phyloP scores from a whole-genome alignment of 257 asterid genomes.

The Ehretia macrophylla region DNA sequence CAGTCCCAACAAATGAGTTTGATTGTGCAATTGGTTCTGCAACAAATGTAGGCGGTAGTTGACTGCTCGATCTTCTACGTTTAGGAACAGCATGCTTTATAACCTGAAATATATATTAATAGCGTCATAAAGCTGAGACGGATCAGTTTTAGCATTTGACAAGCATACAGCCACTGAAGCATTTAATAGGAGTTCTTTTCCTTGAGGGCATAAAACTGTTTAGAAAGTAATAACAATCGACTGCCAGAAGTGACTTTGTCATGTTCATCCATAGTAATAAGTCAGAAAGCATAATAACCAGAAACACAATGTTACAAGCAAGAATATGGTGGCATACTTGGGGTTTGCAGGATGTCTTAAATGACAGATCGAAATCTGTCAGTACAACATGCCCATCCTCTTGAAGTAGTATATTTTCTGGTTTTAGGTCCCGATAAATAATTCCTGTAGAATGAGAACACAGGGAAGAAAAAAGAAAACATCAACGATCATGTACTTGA shows the following conservation, averaged over 20 bases:
- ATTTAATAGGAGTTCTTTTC: no score
- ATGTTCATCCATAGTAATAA: no score
- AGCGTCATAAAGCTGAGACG: no score
- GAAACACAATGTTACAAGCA: neutral
- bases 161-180: no score
- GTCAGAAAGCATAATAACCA: no score
- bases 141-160: no score
- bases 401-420: slow-evolving; percentile 87
- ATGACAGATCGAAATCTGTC: slow-evolving; percentile 62
- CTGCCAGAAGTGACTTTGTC: no score
- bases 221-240: no score
- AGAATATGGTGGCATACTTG: slow-evolving; percentile 47
- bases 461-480: neutral
- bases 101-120: slow-evolving; percentile 42
- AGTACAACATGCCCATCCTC: slow-evolving; percentile 78
- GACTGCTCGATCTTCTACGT: slow-evolving; percentile 63
- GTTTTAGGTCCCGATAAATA: slow-evolving; percentile 57
- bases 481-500: slow-evolving; percentile 9
- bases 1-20: slow-evolving; percentile 96
- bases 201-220: no score
- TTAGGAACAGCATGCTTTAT: slow-evolving; percentile 58
- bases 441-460: slow-evolving; percentile 31
- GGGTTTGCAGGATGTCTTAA: slow-evolving; percentile 67
- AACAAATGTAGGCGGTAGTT: slow-evolving; percentile 72
- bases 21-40: slow-evolving; percentile 91